phyloP scores from a whole-genome alignment of 148 eudicot species.

The Rhododendron ferrugineum region DNA sequence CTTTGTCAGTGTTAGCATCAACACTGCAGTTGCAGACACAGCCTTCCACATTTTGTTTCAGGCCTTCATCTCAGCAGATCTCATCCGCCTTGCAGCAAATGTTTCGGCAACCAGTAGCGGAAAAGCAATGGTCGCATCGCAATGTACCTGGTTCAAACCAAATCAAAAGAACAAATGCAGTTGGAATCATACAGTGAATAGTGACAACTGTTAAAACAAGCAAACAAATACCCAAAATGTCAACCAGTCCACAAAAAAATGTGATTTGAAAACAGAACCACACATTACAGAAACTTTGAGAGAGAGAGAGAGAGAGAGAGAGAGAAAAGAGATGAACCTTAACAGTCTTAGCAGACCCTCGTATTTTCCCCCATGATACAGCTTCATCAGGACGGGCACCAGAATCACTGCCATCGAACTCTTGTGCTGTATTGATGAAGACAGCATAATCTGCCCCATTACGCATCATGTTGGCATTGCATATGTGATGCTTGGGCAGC shows the following conservation, averaged over 20 bases:
- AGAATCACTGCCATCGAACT: conserved; percentile 90
- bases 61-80: background rate
- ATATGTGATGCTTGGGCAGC: conserved; percentile 82
- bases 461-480: conserved; percentile 96
- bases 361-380: conserved; percentile 90
- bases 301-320: background rate
- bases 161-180: background rate
- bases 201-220: background rate
- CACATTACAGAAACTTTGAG: background rate
- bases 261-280: background rate
- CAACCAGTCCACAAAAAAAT: background rate
- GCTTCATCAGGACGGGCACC: conserved; percentile 97
- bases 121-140: conserved; percentile 80
- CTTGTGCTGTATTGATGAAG: conserved; percentile 89
- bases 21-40: background rate
- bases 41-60: background rate
- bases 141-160: conserved; percentile 49
- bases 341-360: conserved; percentile 71
- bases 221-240: background rate
- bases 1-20: background rate
- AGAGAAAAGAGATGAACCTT: conserved; percentile 33
- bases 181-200: background rate
- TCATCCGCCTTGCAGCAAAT: conserved; percentile 45
- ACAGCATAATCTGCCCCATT: conserved; percentile 90
- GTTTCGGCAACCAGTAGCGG: conserved; percentile 73